A percentile compares a stretch with the other conserved stretches of the same genome.
Evolutionary conservation across 768 basidiomycete genomes (phyloP).

Genomic region (Agrocybe praecox): DNA sequence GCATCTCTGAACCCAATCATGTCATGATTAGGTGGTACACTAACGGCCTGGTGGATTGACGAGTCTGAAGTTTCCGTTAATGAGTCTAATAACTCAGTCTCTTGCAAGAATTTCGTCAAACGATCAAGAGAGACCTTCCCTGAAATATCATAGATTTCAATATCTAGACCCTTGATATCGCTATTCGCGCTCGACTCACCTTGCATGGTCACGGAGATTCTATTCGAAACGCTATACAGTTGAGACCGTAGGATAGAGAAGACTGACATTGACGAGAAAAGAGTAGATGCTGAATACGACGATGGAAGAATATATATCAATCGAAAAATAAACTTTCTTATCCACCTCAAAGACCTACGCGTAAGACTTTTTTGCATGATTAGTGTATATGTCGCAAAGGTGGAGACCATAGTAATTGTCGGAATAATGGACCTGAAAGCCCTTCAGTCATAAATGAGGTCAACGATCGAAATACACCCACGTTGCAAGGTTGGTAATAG

Average conservation of each 20-base stretch:
- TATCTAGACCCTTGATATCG: no score
- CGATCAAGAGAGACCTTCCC: slow-evolving; percentile 71
- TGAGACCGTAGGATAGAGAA: slow-evolving; percentile 64
- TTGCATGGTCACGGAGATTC: background rate
- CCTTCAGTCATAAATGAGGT: background rate
- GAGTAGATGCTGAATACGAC: slow-evolving; percentile 33
- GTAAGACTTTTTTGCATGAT: slow-evolving; percentile 42
- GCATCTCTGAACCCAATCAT: slow-evolving; percentile 54
- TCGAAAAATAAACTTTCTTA: no score
- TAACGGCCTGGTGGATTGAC: no score
- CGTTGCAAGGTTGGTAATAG: slow-evolving; percentile 8
- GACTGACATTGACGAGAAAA: slow-evolving; percentile 58
- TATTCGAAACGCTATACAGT: slow-evolving; percentile 36
- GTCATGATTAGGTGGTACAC: slow-evolving; percentile 10
- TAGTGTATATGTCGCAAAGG: slow-evolving; percentile 58
- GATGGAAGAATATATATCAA: background rate
- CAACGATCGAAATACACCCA: background rate
- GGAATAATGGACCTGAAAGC: slow-evolving; percentile 32
- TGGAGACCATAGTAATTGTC: slow-evolving; percentile 63
- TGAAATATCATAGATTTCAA: slow-evolving; percentile 15
- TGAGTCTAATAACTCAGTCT: slow-evolving; percentile 54
- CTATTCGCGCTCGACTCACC: no score
- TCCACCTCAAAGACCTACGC: no score
- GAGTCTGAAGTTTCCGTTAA: slow-evolving; percentile 9
- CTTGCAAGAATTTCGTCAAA: slow-evolving; percentile 39